Conservation (phyloP, 2,329 filamentous ascomycete genomes). For the Gaeumannomyces tritici region DNA sequence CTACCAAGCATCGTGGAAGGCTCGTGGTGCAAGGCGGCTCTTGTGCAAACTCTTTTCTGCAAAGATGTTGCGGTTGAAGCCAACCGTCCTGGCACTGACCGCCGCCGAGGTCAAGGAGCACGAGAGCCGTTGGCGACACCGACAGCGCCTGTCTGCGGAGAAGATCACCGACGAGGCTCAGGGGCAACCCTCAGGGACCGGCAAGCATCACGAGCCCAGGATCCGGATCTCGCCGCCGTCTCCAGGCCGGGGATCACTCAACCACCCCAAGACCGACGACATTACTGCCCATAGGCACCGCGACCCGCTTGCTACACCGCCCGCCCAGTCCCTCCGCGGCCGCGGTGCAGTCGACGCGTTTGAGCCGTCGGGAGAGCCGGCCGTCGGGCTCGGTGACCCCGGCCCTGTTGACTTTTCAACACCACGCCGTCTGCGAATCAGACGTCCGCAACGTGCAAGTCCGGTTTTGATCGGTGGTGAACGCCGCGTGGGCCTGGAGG, state of each 20-base stretch:
- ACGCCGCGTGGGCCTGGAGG: too few relatives aligned
- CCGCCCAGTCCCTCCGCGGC: neutral
- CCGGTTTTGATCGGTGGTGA: neutral
- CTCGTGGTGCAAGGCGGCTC: neutral
- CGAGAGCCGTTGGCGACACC: conserved; percentile 14
- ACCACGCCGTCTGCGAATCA: neutral
- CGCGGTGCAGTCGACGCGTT: neutral
- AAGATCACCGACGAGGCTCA: neutral
- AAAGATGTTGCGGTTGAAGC: conserved; percentile 30
- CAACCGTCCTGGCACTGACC: conserved; percentile 28
- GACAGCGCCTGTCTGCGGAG: neutral
- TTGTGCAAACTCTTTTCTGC: neutral
- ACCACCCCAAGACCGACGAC: neutral
- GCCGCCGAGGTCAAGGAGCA: conserved; percentile 30
- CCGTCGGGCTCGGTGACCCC: neutral
- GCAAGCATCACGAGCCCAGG: neutral
- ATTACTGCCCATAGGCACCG: neutral
- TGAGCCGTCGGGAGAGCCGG: neutral
- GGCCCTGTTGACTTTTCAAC: neutral
- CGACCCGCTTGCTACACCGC: neutral
- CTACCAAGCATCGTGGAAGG: neutral
- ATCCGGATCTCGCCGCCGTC: neutral
- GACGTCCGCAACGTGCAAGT: neutral
- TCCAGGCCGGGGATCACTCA: neutral
- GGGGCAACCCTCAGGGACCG: neutral